A percentile compares a stretch with the other conserved stretches of the same genome.
Evolutionary conservation across 257 asterid species (phyloP).

Genomic region (Solanum acaule): DNA sequence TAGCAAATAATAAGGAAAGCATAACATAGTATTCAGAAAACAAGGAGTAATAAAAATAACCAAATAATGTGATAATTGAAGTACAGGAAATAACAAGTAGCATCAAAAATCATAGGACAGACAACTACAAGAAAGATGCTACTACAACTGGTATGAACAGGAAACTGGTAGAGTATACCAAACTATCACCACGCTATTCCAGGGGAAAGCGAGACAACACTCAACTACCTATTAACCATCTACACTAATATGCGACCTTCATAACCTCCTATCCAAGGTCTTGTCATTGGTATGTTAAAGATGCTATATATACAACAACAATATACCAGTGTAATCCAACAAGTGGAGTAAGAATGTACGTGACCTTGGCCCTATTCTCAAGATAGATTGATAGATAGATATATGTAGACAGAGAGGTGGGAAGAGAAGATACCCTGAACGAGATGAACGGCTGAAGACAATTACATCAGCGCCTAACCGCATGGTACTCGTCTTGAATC

Average conservation of each 20-base stretch:
- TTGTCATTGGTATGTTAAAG: neutral
- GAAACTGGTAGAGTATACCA: neutral
- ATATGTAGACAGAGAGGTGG: neutral
- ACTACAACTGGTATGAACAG: neutral
- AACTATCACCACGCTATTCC: neutral
- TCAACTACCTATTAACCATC: neutral
- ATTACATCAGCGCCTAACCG: constrained; percentile 88
- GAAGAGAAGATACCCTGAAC: constrained; percentile 45
- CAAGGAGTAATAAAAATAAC: neutral
- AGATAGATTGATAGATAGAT: neutral
- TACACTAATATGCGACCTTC: neutral
- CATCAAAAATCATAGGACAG: neutral
- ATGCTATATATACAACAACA: neutral
- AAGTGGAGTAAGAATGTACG: neutral
- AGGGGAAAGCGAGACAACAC: neutral
- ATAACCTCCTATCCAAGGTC: neutral
- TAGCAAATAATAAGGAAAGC: neutral
- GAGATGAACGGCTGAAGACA: constrained; percentile 69
- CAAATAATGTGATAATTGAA: neutral
- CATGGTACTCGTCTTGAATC: constrained; percentile 98
- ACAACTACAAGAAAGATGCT: neutral
- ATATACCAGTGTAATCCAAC: neutral
- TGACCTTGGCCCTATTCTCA: neutral
- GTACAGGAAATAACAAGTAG: neutral
- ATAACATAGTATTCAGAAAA: neutral